These are phyloP conservation scores for Tympanopsis confertula DNA, from an alignment of 2,329 filamentous ascomycete genomes.

Conservation along the genomic window DNA sequence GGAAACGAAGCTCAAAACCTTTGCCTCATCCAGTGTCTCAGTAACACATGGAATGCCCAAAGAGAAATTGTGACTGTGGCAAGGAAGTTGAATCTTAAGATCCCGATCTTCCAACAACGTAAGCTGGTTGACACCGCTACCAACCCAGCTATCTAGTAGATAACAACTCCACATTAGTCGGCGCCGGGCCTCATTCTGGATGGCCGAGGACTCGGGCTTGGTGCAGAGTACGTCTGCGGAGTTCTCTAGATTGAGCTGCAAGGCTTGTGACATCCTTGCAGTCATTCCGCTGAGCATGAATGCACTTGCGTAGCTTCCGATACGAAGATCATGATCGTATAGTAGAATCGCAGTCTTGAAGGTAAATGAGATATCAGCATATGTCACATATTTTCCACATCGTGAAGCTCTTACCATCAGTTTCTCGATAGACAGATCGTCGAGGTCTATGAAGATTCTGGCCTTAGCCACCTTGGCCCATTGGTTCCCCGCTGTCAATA, in stretches of 20 bases:
- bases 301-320: constrained; percentile 16
- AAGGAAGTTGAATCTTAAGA: constrained; percentile 13
- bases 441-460: constrained; percentile 2
- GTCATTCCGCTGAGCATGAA: constrained; percentile 18
- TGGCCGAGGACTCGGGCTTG: constrained; percentile 6
- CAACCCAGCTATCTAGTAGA: constrained; percentile 14
- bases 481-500: constrained; percentile 2
- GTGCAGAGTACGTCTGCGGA: constrained; percentile 15
- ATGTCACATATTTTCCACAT: neutral
- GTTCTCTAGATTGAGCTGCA: constrained; percentile 18
- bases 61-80: constrained; percentile 14
- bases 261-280: constrained; percentile 14
- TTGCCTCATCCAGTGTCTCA: constrained; percentile 11
- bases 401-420: constrained; percentile 3
- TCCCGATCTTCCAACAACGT: constrained; percentile 14
- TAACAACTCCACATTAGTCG: constrained; percentile 18
- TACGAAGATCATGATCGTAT: constrained; percentile 15
- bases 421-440: constrained; percentile 2
- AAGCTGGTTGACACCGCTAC: constrained; percentile 16
- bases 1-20: constrained; percentile 7
- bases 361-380: too few species aligned
- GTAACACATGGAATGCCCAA: constrained; percentile 14
- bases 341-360: constrained; percentile 15
- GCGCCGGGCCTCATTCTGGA: constrained; percentile 13
- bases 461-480: constrained; percentile 3